Base-by-base conservation (phyloP, 2,329 filamentous ascomycete species). In the Thelonectria discophora region DNA sequence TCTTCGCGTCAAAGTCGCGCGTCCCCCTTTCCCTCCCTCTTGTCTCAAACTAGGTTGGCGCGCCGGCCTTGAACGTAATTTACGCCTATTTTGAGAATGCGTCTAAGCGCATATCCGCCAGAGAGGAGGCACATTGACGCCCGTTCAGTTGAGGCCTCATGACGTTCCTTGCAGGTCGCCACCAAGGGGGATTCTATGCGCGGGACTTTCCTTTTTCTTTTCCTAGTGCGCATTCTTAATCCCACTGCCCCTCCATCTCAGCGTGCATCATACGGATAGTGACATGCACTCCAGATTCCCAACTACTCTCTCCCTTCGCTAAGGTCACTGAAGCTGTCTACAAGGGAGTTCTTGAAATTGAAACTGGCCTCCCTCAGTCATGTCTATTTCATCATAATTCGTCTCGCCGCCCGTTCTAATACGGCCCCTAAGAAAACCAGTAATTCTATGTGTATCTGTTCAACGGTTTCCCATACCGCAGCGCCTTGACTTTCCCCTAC, bases 1-100 rank as follows among this genome's bases (percentile, higher is more conserved):
- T 70, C 55, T 61, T 71, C 69, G 66, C 69, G 69, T 71, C 60
- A 53, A 24, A 24, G 43, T 61, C 69, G 61, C 69, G 69, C 62
- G 18, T 17, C 37, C 59, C 50, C 55, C 59, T 50, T 58, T 58
- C 30, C 32, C 40, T 39, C 59, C 56, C 54, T 30, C 27, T 30
- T 30, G 27, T 30, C 27, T 30, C 27, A 30, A 30, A 30, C 27
- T 10, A 30, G 27, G 27, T 9, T 30, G 27, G 27, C 8, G 27
- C 27, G 27, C 9, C 27, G 27, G 27, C 27, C 27, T 5, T 30
- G 27, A 30, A 10, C 9, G 27, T 30, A 30, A 30, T 30, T 30
- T 7, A 30, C 27, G 27, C 27, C 27, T 58, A 69, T 66, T 65
- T 68, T 61, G 12, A 37, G 34, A 15, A 48, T 55, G 15, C 12